phyloP scores from a whole-genome alignment of 139 green algal species.

The Tetratostichococcus sp. region DNA sequence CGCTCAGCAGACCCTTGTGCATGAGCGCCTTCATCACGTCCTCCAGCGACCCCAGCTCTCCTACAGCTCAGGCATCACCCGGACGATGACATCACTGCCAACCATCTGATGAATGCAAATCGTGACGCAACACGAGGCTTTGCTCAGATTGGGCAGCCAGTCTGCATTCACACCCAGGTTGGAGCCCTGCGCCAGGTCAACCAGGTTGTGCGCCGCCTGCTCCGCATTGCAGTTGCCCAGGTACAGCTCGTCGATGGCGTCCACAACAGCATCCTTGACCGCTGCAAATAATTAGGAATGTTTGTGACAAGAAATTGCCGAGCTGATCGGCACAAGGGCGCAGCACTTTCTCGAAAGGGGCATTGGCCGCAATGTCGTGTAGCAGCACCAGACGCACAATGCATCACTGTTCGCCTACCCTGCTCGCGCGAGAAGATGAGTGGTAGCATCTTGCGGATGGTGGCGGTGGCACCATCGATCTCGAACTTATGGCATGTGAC shows the following conservation, averaged over 20 bases:
- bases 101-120: too few species aligned
- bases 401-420: too few species aligned
- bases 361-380: background rate
- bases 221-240: conserved; percentile 24
- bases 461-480: conserved; percentile 27
- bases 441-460: conserved; percentile 70
- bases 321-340: too few species aligned
- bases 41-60: conserved; percentile 74
- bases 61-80: conserved; percentile 8
- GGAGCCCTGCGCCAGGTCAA: conserved; percentile 48
- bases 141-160: too few species aligned
- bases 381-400: too few species aligned
- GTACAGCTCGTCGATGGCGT: conserved; percentile 68
- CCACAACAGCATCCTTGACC: conserved; percentile 63
- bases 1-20: conserved; percentile 29
- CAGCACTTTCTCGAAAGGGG: too few species aligned
- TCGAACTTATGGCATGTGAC: conserved; percentile 64
- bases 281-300: conserved; percentile 21
- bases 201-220: conserved; percentile 47
- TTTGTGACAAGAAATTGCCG: too few species aligned
- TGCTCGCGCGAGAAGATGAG: conserved; percentile 81
- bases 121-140: too few species aligned
- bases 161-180: conserved; percentile 42
- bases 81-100: too few species aligned
- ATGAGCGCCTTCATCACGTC: conserved; percentile 39